Evolutionary conservation across 345 rosid genomes (phyloP).

Genomic region (Citrus glauca): DNA sequence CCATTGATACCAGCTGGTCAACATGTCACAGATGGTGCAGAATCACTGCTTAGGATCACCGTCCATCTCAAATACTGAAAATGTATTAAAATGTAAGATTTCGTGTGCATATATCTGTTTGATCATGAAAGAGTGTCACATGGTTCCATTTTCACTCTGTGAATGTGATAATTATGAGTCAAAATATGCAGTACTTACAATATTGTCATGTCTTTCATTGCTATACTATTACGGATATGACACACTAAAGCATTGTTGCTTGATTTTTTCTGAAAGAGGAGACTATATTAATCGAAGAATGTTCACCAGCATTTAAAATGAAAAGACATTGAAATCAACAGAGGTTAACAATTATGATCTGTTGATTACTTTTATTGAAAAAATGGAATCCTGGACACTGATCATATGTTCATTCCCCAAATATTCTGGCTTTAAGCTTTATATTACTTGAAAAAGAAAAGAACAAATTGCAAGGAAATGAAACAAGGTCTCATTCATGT

Average conservation of each 20-base stretch:
- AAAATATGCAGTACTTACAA: not conserved
- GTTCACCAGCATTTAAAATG: not conserved
- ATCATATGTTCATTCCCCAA: not conserved
- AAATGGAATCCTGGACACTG: not conserved
- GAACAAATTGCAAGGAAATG: not conserved
- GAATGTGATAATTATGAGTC: not conserved
- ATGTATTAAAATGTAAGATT: not conserved
- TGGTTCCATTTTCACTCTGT: conserved; percentile 1
- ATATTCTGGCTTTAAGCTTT: not conserved
- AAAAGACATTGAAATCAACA: not conserved
- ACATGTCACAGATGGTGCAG: conserved; percentile 61
- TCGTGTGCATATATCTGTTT: conserved; percentile 9
- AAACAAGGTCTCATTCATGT: not conserved
- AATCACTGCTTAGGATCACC: conserved; percentile 60
- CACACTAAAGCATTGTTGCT: not conserved
- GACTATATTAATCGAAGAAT: not conserved
- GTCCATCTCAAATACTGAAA: conserved; percentile 55
- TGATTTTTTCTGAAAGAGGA: not conserved
- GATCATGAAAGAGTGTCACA: not conserved
- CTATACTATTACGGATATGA: not conserved
- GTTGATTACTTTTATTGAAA: not conserved
- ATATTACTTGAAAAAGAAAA: not conserved
- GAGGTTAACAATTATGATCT: not conserved
- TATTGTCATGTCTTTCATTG: not conserved
- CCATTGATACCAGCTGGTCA: conserved; percentile 75